Conservation (phyloP, 495 filamentous ascomycete genomes). For the Penicillium arizonense region DNA sequence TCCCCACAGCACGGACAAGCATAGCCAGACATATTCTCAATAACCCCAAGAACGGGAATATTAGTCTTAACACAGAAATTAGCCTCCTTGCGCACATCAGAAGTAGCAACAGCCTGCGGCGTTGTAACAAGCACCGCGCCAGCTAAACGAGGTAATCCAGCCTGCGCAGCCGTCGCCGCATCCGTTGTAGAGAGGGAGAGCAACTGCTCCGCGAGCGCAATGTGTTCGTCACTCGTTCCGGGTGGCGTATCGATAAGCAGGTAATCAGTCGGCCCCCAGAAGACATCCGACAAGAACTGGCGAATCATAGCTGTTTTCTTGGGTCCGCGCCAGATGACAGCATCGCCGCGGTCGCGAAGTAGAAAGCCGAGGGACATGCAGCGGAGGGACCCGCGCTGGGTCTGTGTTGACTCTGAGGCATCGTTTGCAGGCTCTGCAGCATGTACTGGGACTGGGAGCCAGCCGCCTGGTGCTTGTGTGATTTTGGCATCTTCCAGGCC, state of each 20-base stretch:
- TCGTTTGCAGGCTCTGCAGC: slow-evolving; percentile 27
- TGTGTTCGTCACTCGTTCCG: slow-evolving; percentile 96
- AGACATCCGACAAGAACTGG: slow-evolving; percentile 88
- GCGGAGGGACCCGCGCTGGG: slow-evolving; percentile 59
- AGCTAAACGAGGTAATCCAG: slow-evolving; percentile 47
- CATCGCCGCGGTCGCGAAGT: slow-evolving; percentile 76
- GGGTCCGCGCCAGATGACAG: slow-evolving; percentile 94
- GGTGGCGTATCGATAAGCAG: slow-evolving; percentile 94
- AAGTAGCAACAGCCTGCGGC: slow-evolving; percentile 88
- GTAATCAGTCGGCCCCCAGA: slow-evolving; percentile 87
- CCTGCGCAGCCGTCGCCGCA: slow-evolving; percentile 17
- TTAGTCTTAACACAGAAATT: slow-evolving; percentile 92
- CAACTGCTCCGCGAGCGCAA: slow-evolving; percentile 85
- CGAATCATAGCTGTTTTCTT: slow-evolving; percentile 99
- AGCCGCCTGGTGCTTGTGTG: slow-evolving; percentile 82
- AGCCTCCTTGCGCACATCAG: slow-evolving; percentile 92
- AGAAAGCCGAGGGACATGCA: slow-evolving; percentile 96
- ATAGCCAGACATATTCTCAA: slow-evolving; percentile 98
- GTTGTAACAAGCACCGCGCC: slow-evolving; percentile 96
- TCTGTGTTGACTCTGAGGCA: slow-evolving; percentile 9
- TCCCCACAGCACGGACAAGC: slow-evolving; percentile 94
- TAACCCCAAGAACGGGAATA: slow-evolving; percentile 78
- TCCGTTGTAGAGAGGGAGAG: slow-evolving; percentile 50
- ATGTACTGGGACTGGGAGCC: slow-evolving; percentile 85
- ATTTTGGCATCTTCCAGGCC: slow-evolving; percentile 86